A percentile compares a stretch with the other conserved stretches of the same genome.
Conservation (phyloP, 768 basidiomycete species). For the Clitopilus passeckerianus region DNA sequence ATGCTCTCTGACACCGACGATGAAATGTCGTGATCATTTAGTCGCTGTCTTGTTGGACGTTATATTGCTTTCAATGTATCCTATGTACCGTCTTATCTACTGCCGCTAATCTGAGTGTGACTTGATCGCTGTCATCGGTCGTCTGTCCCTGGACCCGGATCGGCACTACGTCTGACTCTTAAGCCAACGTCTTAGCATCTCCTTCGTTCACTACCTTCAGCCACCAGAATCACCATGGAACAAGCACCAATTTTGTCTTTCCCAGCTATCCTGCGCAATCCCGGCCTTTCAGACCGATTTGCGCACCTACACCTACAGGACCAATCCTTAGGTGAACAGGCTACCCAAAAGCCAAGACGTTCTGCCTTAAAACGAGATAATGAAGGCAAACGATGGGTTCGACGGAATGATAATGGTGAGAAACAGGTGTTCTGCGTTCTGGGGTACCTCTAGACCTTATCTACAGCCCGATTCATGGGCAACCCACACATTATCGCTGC, state of each 20-base stretch:
- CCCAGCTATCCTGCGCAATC: slow-evolving; percentile 62
- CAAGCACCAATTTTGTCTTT: slow-evolving; percentile 53
- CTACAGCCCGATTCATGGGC: slow-evolving; percentile 60
- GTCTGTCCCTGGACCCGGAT: slow-evolving; percentile 1
- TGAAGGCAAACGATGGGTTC: slow-evolving; percentile 74
- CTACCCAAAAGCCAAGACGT: slow-evolving; percentile 36
- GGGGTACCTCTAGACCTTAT: neutral
- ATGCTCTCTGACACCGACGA: slow-evolving; percentile 86
- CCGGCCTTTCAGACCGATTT: slow-evolving; percentile 46
- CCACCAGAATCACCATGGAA: slow-evolving; percentile 6
- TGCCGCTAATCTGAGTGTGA: neutral
- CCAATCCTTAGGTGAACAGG: slow-evolving; percentile 9
- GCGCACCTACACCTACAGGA: slow-evolving; percentile 40
- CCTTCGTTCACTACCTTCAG: neutral
- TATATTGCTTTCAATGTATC: neutral
- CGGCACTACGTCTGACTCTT: neutral
- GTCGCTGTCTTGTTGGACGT: neutral
- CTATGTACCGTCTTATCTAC: slow-evolving; percentile 3
- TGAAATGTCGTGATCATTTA: slow-evolving; percentile 52
- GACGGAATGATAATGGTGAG: slow-evolving; percentile 74
- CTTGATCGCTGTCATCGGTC: neutral
- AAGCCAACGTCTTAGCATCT: neutral
- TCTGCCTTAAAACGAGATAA: neutral
- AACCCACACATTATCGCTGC: slow-evolving; percentile 73
- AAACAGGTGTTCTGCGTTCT: slow-evolving; percentile 11